Conservation (phyloP, 73 alveolate species). For the Durusdinium trenchii region DNA sequence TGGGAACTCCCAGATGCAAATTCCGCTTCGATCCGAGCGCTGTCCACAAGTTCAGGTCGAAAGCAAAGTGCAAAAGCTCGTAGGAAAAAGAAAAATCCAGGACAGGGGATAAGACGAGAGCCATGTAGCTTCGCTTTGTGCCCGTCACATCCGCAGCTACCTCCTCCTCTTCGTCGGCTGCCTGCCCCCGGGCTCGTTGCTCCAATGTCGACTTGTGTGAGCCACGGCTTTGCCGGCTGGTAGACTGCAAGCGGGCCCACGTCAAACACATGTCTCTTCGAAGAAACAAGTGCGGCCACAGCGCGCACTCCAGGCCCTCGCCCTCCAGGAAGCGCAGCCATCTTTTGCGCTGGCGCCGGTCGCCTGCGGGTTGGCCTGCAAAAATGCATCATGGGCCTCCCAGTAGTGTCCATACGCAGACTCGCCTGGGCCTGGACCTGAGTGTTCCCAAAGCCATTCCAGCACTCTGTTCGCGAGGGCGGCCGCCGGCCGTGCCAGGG, state of each 20-base stretch:
- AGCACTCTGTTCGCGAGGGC: not conserved
- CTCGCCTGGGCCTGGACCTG: not conserved
- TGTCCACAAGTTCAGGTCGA: slow-evolving; percentile 14
- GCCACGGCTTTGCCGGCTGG: not conserved
- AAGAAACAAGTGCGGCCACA: slow-evolving; percentile 20
- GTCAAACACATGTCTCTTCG: not conserved
- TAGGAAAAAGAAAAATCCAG: not conserved
- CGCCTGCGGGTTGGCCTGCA: not conserved
- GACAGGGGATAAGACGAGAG: not conserved
- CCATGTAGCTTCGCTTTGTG: slow-evolving; percentile 9
- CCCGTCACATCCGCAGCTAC: not conserved
- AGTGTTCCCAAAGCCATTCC: not conserved
- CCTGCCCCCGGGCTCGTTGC: not conserved
- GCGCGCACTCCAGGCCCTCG: slow-evolving; percentile 22
- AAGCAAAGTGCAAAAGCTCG: slow-evolving; percentile 43
- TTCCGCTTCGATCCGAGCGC: not conserved
- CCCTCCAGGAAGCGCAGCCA: slow-evolving; percentile 13
- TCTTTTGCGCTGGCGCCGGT: not conserved
- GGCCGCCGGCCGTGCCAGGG: not conserved
- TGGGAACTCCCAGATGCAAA: not conserved
- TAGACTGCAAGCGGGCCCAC: not conserved
- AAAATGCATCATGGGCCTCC: not conserved
- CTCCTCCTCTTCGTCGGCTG: not conserved
- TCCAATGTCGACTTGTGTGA: not conserved
- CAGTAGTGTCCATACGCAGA: not conserved